Evolutionary conservation across 2,329 filamentous ascomycete species (phyloP), one percentile per base, ranked within the genome.

Genomic region (Penicillium sp.): DNA sequence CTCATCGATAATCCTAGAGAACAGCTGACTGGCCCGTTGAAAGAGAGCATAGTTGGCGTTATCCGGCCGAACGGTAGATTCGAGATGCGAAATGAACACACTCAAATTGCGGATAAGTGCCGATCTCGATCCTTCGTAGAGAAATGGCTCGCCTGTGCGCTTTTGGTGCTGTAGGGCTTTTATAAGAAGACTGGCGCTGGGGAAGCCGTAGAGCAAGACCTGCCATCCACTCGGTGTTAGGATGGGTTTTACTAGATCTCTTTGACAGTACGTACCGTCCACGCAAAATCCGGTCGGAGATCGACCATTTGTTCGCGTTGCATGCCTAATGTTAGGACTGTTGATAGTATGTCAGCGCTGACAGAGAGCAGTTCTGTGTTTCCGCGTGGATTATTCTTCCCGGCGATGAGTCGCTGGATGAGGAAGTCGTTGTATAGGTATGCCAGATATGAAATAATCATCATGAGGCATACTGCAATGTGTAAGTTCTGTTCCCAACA

Each of bases 41-140:
- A 67, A 64, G 1, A 69, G 53, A 5, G 59, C 58, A 22, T 63
- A 60, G 26, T 63, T 70, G 3, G 68, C 69, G 42, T 73, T 68
- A 26, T 66, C 71, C 0, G 69, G 69, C 1, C 67, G 53, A 1
- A 68, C 69, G 17, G 72, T 71, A 0, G 64, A 67, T 30, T 76
- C 74, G 1, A 77, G 64, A 47, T 76, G 72, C 3, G 66, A 67
- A 16, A 75, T 74, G 16, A 78, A 68, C 0, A 77, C 74, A 31
- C 68, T 71, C 0, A 77, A 55, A 60, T 70, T 72, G 6, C 75
- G 73, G 36, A 77, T 72, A 3, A 75, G 69, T 11, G 71, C 69
- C 0, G 68, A 59, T 17, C 73, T 63, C 0, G 72, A 73, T 2
- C 73, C 68, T 1, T 60, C 63, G 7, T 64, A 61, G 0, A 71